Percentiles rank a stretch among this genome's conserved stretches.
Conservation (phyloP, 2,329 filamentous ascomycete genomes). For the Orbilia oligospora region DNA sequence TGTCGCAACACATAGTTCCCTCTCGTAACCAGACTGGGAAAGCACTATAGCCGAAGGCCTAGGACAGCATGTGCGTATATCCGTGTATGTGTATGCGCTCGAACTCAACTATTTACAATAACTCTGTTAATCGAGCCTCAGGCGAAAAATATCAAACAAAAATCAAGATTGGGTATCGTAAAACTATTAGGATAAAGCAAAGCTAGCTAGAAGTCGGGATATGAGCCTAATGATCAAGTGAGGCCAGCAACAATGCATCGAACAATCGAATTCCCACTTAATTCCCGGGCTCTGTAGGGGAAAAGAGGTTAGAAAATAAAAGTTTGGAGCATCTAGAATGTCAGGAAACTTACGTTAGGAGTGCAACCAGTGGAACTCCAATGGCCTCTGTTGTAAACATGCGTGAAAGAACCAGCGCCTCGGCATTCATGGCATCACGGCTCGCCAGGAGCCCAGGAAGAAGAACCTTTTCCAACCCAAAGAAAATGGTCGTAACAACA, state of each 20-base stretch:
- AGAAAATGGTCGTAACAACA: constrained; percentile 24
- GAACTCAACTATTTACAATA: not conserved
- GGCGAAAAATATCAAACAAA: not conserved
- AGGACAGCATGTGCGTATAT: too few species aligned
- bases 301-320: not conserved
- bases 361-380: constrained; percentile 19
- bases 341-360: constrained; percentile 37
- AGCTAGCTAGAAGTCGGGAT: not conserved
- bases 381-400: constrained; percentile 45
- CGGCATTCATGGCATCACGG: constrained; percentile 7
- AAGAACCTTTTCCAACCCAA: constrained; percentile 28
- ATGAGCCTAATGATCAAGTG: not conserved
- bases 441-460: constrained; percentile 10
- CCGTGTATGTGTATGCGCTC: too few species aligned
- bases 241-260: constrained; percentile 14
- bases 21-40: too few species aligned
- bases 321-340: not conserved
- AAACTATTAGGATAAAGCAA: not conserved
- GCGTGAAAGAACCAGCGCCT: constrained; percentile 38
- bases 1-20: constrained; percentile 23
- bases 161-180: not conserved
- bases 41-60: too few species aligned
- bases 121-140: not conserved
- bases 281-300: constrained; percentile 26
- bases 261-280: constrained; percentile 30